Conservation (phyloP, 2,329 filamentous ascomycete genomes). For the Fusarium citri region DNA sequence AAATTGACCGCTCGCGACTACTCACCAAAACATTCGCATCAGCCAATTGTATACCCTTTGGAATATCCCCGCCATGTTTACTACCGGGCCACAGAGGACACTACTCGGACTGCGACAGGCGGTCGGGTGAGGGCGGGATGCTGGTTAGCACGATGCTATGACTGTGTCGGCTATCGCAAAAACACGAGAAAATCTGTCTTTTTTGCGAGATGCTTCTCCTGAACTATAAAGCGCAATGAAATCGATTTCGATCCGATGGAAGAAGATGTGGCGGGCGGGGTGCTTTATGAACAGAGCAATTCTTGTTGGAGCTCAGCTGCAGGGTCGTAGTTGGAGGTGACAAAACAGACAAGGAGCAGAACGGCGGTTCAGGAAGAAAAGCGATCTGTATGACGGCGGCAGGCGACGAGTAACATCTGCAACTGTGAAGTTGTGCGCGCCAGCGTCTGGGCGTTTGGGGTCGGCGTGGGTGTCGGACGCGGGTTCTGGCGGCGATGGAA, state of each 20-base stretch:
- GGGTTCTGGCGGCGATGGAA: conserved; percentile 43
- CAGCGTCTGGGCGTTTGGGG: conserved; percentile 45
- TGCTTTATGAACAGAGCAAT: conserved; percentile 45
- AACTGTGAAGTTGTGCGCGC: conserved; percentile 45
- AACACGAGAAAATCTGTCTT: conserved; percentile 15
- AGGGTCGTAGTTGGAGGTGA: conserved; percentile 35
- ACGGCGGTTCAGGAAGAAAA: conserved; percentile 43
- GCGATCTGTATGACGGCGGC: conserved; percentile 45
- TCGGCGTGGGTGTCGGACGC: conserved; percentile 37
- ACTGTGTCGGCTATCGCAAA: conserved; percentile 25
- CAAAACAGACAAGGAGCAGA: conserved; percentile 35
- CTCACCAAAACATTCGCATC: conserved; percentile 95
- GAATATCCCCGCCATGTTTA: conserved; percentile 87
- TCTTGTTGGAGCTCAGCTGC: conserved; percentile 45
- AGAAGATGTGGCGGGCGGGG: conserved; percentile 44
- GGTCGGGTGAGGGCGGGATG: conserved; percentile 45
- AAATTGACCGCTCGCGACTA: conserved; percentile 41
- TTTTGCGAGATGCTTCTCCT: conserved; percentile 18
- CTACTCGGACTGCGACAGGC: conserved; percentile 40
- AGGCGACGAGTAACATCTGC: conserved; percentile 48
- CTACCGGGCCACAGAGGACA: conserved; percentile 37
- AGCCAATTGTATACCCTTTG: conserved; percentile 98
- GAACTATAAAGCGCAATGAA: conserved; percentile 16
- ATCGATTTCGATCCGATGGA: conserved; percentile 36
- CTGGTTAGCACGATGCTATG: conserved; percentile 36